Evolutionary conservation across 805 yeast species (phyloP).

Genomic region (Pichia paraexigua): DNA sequence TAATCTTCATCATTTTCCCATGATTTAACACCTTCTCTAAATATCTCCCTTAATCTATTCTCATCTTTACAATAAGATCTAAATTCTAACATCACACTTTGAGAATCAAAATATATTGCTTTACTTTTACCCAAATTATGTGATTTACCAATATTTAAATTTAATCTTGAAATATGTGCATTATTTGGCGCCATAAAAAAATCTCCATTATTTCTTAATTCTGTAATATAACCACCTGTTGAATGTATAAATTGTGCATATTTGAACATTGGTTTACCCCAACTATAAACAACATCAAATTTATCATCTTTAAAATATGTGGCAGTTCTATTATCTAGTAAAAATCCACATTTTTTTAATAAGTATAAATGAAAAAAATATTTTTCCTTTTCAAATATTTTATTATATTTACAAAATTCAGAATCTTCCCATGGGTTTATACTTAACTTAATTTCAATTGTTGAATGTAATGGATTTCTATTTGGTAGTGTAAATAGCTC

Average conservation of each 20-base stretch:
- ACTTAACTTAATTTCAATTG: slow-evolving; percentile 57
- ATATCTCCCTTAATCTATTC: slow-evolving; percentile 40
- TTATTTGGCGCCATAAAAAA: slow-evolving; percentile 83
- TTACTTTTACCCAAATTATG: slow-evolving; percentile 17
- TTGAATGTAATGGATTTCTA: slow-evolving; percentile 81
- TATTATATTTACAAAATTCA: slow-evolving; percentile 35
- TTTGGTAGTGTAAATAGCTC: slow-evolving; percentile 73
- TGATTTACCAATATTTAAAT: slow-evolving; percentile 33
- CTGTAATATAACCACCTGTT: slow-evolving; percentile 86
- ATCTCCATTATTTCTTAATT: slow-evolving; percentile 69
- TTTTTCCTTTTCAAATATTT: slow-evolving; percentile 40
- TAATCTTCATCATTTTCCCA: slow-evolving; percentile 31
- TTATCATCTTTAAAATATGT: slow-evolving; percentile 41
- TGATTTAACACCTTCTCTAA: slow-evolving; percentile 48
- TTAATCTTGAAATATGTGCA: slow-evolving; percentile 67
- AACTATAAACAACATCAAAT: slow-evolving; percentile 71
- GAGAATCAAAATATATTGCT: slow-evolving; percentile 50
- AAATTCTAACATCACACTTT: slow-evolving; percentile 64
- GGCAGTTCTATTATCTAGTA: slow-evolving; percentile 75
- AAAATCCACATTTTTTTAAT: slow-evolving; percentile 61
- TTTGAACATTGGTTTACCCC: slow-evolving; percentile 83
- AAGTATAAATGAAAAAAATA: slow-evolving; percentile 75
- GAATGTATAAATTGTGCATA: slow-evolving; percentile 85
- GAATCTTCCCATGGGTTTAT: slow-evolving; percentile 65
- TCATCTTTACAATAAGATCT: slow-evolving; percentile 51